These are phyloP conservation scores for Hymenoscyphus occultus DNA, from an alignment of 2,329 filamentous ascomycete genomes.

Conservation along the genomic window DNA sequence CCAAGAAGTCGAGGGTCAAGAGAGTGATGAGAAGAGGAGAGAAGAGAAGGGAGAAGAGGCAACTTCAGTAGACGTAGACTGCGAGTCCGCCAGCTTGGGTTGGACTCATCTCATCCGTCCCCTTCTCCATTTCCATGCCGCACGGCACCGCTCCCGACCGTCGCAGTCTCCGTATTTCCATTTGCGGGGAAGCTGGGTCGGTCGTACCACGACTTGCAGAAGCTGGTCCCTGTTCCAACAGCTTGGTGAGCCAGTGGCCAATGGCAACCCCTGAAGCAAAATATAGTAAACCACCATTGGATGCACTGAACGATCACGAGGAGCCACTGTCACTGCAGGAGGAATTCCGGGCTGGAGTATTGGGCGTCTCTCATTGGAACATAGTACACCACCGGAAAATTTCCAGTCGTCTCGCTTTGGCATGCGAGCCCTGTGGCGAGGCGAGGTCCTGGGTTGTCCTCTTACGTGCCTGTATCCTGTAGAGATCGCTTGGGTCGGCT, in stretches of 20 bases:
- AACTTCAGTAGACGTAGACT: not conserved
- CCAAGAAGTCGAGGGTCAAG: not conserved
- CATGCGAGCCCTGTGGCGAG: not conserved
- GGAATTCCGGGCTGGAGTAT: constrained; percentile 2
- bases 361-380: constrained; percentile 10
- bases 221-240: not conserved
- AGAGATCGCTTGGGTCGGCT: constrained; percentile 7
- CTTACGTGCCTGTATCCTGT: not conserved
- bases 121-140: constrained; percentile 7
- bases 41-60: not conserved
- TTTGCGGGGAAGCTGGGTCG: constrained; percentile 13
- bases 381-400: not conserved
- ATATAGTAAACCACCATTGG: not conserved
- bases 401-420: not conserved
- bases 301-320: no score
- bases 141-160: not conserved
- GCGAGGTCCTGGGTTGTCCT: no score
- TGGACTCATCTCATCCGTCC: constrained; percentile 13
- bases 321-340: not conserved
- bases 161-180: constrained; percentile 2
- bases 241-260: constrained; percentile 10
- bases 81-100: constrained; percentile 8
- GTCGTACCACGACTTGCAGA: not conserved
- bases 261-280: constrained; percentile 8
- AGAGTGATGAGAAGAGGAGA: constrained; percentile 3